Conservation (phyloP, 768 basidiomycete genomes). For the Lactarius evosmus region DNA sequence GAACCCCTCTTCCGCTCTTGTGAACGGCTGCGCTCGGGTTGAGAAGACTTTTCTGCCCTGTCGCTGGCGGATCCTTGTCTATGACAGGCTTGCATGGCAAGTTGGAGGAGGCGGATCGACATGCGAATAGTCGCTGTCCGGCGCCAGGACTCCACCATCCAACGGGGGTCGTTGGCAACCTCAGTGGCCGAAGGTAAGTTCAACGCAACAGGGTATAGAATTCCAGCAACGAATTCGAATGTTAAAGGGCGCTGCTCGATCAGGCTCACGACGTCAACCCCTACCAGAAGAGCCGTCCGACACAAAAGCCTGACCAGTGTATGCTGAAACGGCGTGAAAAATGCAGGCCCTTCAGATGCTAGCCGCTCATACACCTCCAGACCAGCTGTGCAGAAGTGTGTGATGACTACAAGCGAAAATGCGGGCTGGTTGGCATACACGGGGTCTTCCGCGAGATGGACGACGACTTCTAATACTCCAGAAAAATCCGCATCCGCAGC, state of each 20-base stretch:
- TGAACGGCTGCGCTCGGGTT: slow-evolving; percentile 46
- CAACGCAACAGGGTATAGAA: slow-evolving; percentile 61
- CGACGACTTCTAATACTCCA: slow-evolving; percentile 51
- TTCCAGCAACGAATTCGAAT: slow-evolving; percentile 57
- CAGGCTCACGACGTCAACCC: slow-evolving; percentile 51
- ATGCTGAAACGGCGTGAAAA: slow-evolving; percentile 33
- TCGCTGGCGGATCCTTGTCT: slow-evolving; percentile 32
- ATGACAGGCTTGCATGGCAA: slow-evolving; percentile 53
- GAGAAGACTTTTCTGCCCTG: slow-evolving; percentile 27
- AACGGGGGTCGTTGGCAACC: slow-evolving; percentile 40
- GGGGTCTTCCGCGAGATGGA: slow-evolving; percentile 43
- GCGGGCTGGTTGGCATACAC: slow-evolving; percentile 49
- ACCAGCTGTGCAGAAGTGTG: slow-evolving; percentile 37
- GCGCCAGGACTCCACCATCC: slow-evolving; percentile 46
- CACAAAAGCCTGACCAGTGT: slow-evolving; percentile 37
- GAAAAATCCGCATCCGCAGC: slow-evolving; percentile 53
- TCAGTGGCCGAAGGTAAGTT: slow-evolving; percentile 50
- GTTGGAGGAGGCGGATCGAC: slow-evolving; percentile 63
- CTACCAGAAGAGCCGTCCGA: slow-evolving; percentile 44
- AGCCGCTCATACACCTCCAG: slow-evolving; percentile 38
- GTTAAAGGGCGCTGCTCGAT: slow-evolving; percentile 55
- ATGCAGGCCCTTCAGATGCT: slow-evolving; percentile 35
- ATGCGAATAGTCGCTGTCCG: slow-evolving; percentile 45
- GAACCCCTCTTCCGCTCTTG: slow-evolving; percentile 39
- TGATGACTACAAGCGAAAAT: slow-evolving; percentile 43